Evolutionary conservation across 1,284 basidiomycete genomes (phyloP), one percentile per base, ranked within the genome.

Genomic region (Cutaneotrichosporon sp.): DNA sequence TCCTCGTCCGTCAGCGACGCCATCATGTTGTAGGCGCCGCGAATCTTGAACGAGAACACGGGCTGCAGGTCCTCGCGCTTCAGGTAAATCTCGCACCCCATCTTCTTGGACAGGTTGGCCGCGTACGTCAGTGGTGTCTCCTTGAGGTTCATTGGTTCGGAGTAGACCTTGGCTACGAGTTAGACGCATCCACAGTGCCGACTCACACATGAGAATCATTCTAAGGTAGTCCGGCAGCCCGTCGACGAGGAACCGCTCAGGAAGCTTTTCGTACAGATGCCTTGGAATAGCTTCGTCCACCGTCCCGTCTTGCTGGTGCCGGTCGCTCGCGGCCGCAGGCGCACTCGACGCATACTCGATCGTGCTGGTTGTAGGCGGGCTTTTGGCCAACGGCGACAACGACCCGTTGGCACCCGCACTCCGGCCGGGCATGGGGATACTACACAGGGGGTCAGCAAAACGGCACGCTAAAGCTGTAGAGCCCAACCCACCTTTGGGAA

Each of bases 11-110:
- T 80, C 41, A 99, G 78, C 73, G 83, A 83, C 7, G 90, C 89
- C 96, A 99, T 99, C 73, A 97, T 90, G 76, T 99, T 99, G 80
- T 96, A 98, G 17, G 96, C 96, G 21, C 96, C 96, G 8, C 96
- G 80, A 52, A 96, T 91, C 72, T 99, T 99, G 84, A 99, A 99
- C 70, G 88, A 91, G 74, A 98, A 99, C 15, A 99, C 96, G 61
- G 97, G 90, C 57, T 98, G 96, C 82, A 96, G 73, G 66, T 98
- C 96, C 77, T 98, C 96, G 38, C 96, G 83, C 79, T 99, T 99
- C 57, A 99, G 81, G 82, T 87, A 90, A 73, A 99, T 87, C 66
- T 72, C 83, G 70, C 91, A 93, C 2, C 96, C 96, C 1, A 97
- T 79, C 58, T 87, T 84, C 56, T 85, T 76, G 59, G 90, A 94